Evolutionary conservation across 106 monocot genomes (phyloP).

Genomic region (Dioscorea alata): DNA sequence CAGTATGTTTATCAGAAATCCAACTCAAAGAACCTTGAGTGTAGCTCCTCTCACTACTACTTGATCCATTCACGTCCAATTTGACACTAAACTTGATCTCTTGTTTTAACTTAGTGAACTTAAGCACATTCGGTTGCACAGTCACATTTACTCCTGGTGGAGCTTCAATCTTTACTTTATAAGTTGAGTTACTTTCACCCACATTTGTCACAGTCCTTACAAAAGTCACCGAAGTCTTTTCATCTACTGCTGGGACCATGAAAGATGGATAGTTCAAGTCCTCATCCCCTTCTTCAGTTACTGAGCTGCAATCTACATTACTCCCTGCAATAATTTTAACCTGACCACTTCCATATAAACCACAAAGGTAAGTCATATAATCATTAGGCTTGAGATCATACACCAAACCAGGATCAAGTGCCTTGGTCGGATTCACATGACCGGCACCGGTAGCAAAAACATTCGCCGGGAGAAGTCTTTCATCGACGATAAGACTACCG

Average conservation of each 20-base stretch:
- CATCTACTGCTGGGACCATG: neutral
- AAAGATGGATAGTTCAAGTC: slow-evolving; percentile 53
- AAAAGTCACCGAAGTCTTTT: neutral
- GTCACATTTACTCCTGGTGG: slow-evolving; percentile 9
- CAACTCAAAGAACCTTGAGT: neutral
- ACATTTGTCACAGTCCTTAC: slow-evolving; percentile 36
- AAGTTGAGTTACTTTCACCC: slow-evolving; percentile 1
- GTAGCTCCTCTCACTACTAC: too few species aligned
- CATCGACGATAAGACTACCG: slow-evolving; percentile 18
- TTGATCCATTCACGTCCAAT: neutral
- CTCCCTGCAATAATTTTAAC: slow-evolving; percentile 11
- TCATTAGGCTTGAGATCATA: slow-evolving; percentile 32
- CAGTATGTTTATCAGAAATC: neutral
- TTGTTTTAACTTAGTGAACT: slow-evolving; percentile 18
- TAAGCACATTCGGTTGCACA: slow-evolving; percentile 20
- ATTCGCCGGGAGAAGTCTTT: slow-evolving; percentile 9
- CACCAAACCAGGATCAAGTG: slow-evolving; percentile 44
- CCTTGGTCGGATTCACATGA: slow-evolving; percentile 41
- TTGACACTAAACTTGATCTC: slow-evolving; percentile 23
- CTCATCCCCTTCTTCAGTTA: slow-evolving; percentile 6
- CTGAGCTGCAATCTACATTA: slow-evolving; percentile 4
- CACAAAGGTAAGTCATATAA: slow-evolving; percentile 42
- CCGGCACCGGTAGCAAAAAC: slow-evolving; percentile 45
- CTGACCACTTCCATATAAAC: slow-evolving; percentile 3
- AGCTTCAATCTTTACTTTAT: neutral